Evolutionary conservation across 73 alveolate genomes (phyloP).

Genomic region (Paramecium biaurelia): DNA sequence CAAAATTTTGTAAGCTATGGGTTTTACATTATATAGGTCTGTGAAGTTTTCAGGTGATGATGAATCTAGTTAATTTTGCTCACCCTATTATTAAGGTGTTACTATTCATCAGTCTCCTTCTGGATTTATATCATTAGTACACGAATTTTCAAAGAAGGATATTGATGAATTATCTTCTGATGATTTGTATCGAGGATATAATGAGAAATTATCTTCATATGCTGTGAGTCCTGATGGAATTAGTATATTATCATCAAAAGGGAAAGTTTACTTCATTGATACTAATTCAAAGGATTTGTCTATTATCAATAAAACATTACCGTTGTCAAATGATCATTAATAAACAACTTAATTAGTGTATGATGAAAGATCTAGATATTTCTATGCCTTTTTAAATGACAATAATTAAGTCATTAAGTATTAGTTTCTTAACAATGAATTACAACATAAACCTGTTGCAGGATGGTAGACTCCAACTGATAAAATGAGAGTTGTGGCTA

Average conservation of each 20-base stretch:
- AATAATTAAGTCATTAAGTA: neutral
- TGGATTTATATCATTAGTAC: neutral
- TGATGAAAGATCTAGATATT: neutral
- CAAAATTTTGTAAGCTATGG: neutral
- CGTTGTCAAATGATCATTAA: neutral
- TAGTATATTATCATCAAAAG: neutral
- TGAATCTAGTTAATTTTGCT: neutral
- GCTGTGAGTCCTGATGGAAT: neutral
- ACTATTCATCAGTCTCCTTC: neutral
- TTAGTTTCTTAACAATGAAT: neutral
- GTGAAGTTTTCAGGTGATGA: neutral
- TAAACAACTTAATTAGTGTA: neutral
- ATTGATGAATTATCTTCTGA: neutral
- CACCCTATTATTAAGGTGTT: slow-evolving; percentile 3
- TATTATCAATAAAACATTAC: neutral
- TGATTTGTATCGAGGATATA: neutral
- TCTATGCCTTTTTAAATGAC: neutral
- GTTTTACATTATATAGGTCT: neutral
- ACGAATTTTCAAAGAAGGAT: neutral
- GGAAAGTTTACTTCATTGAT: neutral
- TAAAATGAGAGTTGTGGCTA: neutral
- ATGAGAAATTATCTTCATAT: neutral
- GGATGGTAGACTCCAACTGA: neutral
- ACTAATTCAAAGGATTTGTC: neutral
- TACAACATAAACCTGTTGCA: neutral